Evolutionary conservation across 2,329 filamentous ascomycete species (phyloP).

Genomic region (Claviceps pazoutovae): DNA sequence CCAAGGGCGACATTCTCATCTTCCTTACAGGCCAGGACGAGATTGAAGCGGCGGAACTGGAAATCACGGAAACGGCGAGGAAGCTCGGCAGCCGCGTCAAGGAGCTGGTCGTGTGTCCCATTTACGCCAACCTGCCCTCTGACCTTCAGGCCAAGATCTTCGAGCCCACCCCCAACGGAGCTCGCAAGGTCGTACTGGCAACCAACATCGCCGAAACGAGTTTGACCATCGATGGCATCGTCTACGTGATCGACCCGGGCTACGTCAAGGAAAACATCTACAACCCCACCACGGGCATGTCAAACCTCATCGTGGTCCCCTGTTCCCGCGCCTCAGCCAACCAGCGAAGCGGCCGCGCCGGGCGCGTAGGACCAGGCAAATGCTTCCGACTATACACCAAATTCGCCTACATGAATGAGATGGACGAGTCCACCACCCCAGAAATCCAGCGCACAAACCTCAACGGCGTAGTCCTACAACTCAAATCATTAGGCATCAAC

Average conservation of each 20-base stretch:
- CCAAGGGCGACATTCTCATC: constrained; percentile 77
- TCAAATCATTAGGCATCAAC: constrained; percentile 86
- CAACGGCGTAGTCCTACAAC: constrained; percentile 65
- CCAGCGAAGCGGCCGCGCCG: constrained; percentile 82
- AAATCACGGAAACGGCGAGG: constrained; percentile 69
- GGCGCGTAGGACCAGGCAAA: constrained; percentile 82
- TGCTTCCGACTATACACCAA: constrained; percentile 91
- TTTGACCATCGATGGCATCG: constrained; percentile 89
- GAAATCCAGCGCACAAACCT: constrained; percentile 89
- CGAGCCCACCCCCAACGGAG: constrained; percentile 72
- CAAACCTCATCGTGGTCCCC: constrained; percentile 77
- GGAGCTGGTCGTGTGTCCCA: constrained; percentile 81
- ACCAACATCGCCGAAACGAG: constrained; percentile 97
- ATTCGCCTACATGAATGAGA: constrained; percentile 86
- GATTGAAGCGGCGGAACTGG: constrained; percentile 76
- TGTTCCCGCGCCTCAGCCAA: constrained; percentile 87
- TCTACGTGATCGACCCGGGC: constrained; percentile 89
- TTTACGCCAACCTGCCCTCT: constrained; percentile 85
- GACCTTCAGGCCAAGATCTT: constrained; percentile 91
- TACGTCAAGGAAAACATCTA: constrained; percentile 94
- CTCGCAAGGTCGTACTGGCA: constrained; percentile 81
- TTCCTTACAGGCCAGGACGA: constrained; percentile 95
- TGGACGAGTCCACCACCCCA: constrained; percentile 81
- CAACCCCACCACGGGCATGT: constrained; percentile 84
- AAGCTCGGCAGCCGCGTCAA: constrained; percentile 76